Evolutionary conservation across 208 protist genomes (phyloP), one percentile per base, ranked within the genome.

Genomic region (Naegleria gruberi): DNA sequence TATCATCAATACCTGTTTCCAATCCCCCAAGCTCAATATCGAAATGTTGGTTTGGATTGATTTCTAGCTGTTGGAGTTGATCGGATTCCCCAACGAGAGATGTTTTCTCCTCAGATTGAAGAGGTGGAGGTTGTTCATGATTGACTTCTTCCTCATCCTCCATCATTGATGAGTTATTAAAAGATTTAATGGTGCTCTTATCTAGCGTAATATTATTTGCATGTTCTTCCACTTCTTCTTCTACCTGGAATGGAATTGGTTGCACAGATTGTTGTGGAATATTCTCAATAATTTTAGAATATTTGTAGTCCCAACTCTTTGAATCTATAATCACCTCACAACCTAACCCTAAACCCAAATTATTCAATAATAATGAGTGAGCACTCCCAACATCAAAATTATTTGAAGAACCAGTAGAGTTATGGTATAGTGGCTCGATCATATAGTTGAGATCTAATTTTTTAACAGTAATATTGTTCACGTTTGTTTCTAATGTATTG

Each of bases 391-490:
- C 89, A 44, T 87, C 51, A 86, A 89, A 41, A 34, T 55, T 37
- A 37, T 10, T 15, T 0, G 19, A 42, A 90, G 81, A 65, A 23
- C 90, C 93, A 8, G 82, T 91, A 44, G 93, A 95, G 51, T 93
- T 93, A 3, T 83, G 43, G 90, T 95, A 97, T 4, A 97, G 74
- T 30, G 95, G 95, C 84, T 97, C 95, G 12, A 95, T 92, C 1
- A 82, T 73, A 89, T 92, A 92, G 5, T 90, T 51, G 30, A 92
- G 34, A 19, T 95, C 94, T 30, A 94, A 82, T 40, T 91, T 92
- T 44, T 94, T 93, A 0, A 92, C 37, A 26, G 91, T 93, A 34
- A 95, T 90, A 43, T 81, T 87, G 17, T 92, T 92, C 0, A 90
- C 26, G 87, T 95, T 93, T 3, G 34, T 44, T 85, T 95, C 94